Conservation (phyloP, 1,139 yeast genomes). For the Kodamaea suecica region DNA sequence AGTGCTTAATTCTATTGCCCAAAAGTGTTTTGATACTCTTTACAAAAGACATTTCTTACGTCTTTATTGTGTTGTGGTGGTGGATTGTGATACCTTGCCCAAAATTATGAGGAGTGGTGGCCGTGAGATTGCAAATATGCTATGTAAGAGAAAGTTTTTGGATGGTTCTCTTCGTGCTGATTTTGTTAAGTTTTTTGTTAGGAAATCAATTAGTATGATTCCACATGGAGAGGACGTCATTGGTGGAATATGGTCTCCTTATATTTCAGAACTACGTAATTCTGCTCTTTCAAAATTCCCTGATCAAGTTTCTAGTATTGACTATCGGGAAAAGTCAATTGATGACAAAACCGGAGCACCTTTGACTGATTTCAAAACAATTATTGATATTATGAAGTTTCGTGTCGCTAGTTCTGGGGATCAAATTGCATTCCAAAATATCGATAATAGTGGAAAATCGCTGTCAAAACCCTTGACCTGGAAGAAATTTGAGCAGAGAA, state of each 20-base stretch:
- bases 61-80: slow-evolving; percentile 77
- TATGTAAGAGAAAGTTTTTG: slow-evolving; percentile 77
- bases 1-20: slow-evolving; percentile 69
- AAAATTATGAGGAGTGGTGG: slow-evolving; percentile 82
- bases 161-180: slow-evolving; percentile 75
- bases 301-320: slow-evolving; percentile 69
- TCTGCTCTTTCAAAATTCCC: slow-evolving; percentile 43
- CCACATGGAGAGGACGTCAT: slow-evolving; percentile 76
- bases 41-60: slow-evolving; percentile 71
- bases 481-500: slow-evolving; percentile 76
- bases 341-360: slow-evolving; percentile 79
- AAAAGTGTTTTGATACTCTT: slow-evolving; percentile 67
- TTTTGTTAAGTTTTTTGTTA: slow-evolving; percentile 76
- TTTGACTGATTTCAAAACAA: slow-evolving; percentile 67
- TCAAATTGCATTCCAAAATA: slow-evolving; percentile 72
- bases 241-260: slow-evolving; percentile 86
- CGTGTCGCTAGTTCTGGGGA: slow-evolving; percentile 75
- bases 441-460: slow-evolving; percentile 53
- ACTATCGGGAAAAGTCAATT: slow-evolving; percentile 64
- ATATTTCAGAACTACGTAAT: slow-evolving; percentile 58
- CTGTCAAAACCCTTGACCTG: slow-evolving; percentile 63
- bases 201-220: slow-evolving; percentile 62
- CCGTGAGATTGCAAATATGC: slow-evolving; percentile 88
- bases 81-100: slow-evolving; percentile 81
- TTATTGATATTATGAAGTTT: slow-evolving; percentile 75